A percentile compares a stretch with the other conserved stretches of the same genome.
Evolutionary conservation across 768 basidiomycete species (phyloP).

Genomic region (Inosperma sp.): DNA sequence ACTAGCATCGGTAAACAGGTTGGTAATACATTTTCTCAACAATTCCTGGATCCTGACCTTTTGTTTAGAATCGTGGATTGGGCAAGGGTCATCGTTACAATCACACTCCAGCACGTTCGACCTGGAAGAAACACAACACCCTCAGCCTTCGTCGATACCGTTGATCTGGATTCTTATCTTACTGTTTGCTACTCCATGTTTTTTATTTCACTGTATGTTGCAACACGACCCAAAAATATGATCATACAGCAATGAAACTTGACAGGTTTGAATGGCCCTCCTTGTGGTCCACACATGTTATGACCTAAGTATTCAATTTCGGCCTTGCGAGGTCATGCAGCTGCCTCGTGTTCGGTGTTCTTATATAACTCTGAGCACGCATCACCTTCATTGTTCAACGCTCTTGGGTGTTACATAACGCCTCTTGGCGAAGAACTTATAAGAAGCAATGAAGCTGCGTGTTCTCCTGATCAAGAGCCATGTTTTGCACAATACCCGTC

Average conservation of each 20-base stretch:
- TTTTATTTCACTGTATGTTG: constrained; percentile 24
- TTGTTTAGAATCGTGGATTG: constrained; percentile 82
- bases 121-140: constrained; percentile 99
- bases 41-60: constrained; percentile 5
- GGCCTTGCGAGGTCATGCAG: no score
- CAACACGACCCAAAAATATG: neutral
- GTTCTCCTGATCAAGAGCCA: neutral
- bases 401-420: neutral
- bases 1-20: constrained; percentile 95
- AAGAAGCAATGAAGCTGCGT: neutral
- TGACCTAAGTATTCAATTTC: no score
- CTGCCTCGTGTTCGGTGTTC: constrained; percentile 8
- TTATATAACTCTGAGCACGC: no score
- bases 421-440: neutral
- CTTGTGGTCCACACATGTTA: no score
- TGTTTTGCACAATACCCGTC: neutral
- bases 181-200: constrained; percentile 20
- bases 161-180: constrained; percentile 40
- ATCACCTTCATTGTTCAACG: neutral
- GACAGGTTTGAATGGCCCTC: no score
- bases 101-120: constrained; percentile 83
- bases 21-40: constrained; percentile 19
- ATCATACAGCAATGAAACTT: no score
- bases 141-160: constrained; percentile 88
- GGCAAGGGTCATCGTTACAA: constrained; percentile 96